Evolutionary conservation across 257 asterid genomes (phyloP).

Genomic region (Forsythia viridissima): DNA sequence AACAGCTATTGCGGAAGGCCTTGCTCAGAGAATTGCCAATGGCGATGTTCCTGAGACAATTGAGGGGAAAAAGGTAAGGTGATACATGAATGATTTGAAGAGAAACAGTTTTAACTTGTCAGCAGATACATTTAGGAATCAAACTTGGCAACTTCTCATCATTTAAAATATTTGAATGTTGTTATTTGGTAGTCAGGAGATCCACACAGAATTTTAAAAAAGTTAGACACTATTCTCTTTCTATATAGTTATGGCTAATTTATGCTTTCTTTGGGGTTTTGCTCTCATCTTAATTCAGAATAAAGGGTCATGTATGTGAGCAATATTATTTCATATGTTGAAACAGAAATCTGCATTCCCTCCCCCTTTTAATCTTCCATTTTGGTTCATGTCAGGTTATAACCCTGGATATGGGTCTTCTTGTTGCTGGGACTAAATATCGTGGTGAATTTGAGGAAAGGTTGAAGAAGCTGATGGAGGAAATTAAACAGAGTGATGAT

Average conservation of each 20-base stretch:
- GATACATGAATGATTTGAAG: slow-evolving; percentile 1
- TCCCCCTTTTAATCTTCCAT: neutral
- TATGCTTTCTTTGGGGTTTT: neutral
- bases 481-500: slow-evolving; percentile 82
- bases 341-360: neutral
- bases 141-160: slow-evolving; percentile 3
- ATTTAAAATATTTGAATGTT: neutral
- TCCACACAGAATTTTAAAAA: neutral
- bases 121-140: neutral
- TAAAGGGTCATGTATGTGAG: neutral
- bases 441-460: slow-evolving; percentile 99
- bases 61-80: slow-evolving; percentile 86
- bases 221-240: neutral
- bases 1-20: slow-evolving; percentile 97
- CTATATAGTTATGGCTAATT: neutral
- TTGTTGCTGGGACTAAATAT: slow-evolving; percentile 93
- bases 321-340: neutral
- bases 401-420: slow-evolving; percentile 89
- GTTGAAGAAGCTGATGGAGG: slow-evolving; percentile 90
- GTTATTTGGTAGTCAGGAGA: neutral
- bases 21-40: slow-evolving; percentile 87
- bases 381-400: slow-evolving; percentile 62
- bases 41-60: slow-evolving; percentile 98
- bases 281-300: neutral
- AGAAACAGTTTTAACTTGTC: neutral